Evolutionary conservation across 345 rosid genomes (phyloP).

Genomic region (Eucalyptus brandiana): DNA sequence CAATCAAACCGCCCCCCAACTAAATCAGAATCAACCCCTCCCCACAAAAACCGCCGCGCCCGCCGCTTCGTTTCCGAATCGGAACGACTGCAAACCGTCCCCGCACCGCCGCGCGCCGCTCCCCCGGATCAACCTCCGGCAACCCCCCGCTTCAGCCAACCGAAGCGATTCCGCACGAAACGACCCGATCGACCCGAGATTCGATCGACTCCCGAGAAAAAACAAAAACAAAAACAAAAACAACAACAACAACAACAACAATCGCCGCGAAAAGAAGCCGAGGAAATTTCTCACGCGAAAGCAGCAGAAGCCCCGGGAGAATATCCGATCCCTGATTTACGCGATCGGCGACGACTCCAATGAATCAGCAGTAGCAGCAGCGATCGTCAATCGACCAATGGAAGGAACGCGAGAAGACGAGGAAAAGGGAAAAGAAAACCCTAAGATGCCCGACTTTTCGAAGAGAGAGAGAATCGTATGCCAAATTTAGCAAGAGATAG

Average conservation of each 20-base stretch:
- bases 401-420: background rate
- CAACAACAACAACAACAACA: background rate
- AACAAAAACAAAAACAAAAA: background rate
- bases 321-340: background rate
- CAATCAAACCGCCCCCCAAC: background rate
- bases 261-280: background rate
- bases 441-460: background rate
- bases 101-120: background rate
- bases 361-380: background rate
- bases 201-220: background rate
- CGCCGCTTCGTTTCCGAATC: background rate
- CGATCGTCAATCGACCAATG: background rate
- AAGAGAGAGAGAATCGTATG: background rate
- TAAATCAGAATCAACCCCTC: background rate
- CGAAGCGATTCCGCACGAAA: background rate
- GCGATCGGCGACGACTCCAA: background rate
- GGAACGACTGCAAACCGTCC: background rate
- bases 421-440: background rate
- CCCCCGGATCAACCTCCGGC: background rate
- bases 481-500: slow-evolving; percentile 4
- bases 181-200: background rate
- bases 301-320: background rate
- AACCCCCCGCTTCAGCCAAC: background rate
- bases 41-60: background rate
- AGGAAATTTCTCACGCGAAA: background rate